Evolutionary conservation across 495 filamentous ascomycete species (phyloP), one percentile per base, ranked within the genome.

Genomic region (Xylaria longipes): DNA sequence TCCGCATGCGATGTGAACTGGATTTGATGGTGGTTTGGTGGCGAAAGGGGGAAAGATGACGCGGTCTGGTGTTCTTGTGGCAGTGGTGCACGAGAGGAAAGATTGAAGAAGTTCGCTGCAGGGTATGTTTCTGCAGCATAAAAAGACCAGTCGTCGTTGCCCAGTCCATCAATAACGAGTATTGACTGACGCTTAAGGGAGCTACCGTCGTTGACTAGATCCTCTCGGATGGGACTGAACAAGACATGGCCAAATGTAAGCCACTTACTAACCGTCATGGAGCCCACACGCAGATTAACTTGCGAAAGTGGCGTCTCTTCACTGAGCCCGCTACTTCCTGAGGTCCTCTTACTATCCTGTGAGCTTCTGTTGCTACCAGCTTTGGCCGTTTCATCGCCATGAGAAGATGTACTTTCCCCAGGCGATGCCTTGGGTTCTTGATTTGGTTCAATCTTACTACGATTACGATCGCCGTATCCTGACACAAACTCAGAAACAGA

Each of bases 61-160:
- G 80, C 71, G 9, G 79, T 73, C 22, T 71, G 78, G 52, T 78
- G 76, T 20, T 84, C 80, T 57, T 79, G 64, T 0, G 79, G 76
- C 25, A 82, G 70, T 52, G 80, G 81, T 41, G 80, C 79, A 78
- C 84, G 86, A 9, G 88, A 87, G 15, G 89, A 91, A 39, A 95
- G 86, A 76, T 93, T 97, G 85, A 97, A 97, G 70, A 99, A 91
- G 25, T 90, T 92, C 0, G 93, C 92, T 37, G 87, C 87, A 1
- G 93, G 93, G 73, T 99, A 98, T 3, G 94, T 97, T 78, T 97
- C 87, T 17, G 96, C 94, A 62, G 93, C 95, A 79, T 97, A 99
- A 82, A 97, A 98, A 4, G 95, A 97, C 97, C 97, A 99, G 79
- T 99, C 97, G 74, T 96, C 90, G 71, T 90, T 83, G 35, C 83